Evolutionary conservation across 306 rosid species (phyloP), one percentile per base, ranked within the genome.

Genomic region (Lathyrus tuberosus): DNA sequence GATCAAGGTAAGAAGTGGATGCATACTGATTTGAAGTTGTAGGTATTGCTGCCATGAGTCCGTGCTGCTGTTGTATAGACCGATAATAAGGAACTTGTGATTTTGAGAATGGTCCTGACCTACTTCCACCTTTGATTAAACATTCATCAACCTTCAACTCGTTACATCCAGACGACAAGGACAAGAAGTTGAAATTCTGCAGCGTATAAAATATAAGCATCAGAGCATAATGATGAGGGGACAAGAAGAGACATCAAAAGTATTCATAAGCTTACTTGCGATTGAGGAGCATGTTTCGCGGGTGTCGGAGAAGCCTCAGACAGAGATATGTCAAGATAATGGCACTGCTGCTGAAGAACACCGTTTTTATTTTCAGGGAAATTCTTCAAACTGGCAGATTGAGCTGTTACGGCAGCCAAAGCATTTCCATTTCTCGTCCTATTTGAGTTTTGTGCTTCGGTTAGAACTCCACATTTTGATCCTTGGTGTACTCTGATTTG

Each of bases 161-260:
- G 38, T 77, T 74, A 30, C 77, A 82, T 79, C 87, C 88, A 41
- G 85, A 53, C 4, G 89, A 79, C 69, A 86, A 65, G 63, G 89
- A 79, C 78, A 85, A 82, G 81, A 85, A 84, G 68, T 91, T 85
- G 72, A 84, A 77, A 76, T 37, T 70, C 97, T 89, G 88, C 82
- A 63, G 35, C 54, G 68, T 44, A 69, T 46, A 73, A 46, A 65
- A 57, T 28, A 13, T 28, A 75, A 31, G 33, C 59, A 77, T 78
- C 43, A 83, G 77, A 68, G 22, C 28, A 65, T 35, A 20, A 66
- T 47, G 14, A 69, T 30, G 54, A 30, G 10, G 26, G 62, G 20
- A 17, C 67, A 59, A 1, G 43, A 30, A 66, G 74, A 59, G 74
- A n/a, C 31, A 47, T 2, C 49, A 73, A 46, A 60, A 38, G 17